phyloP scores from a whole-genome alignment of 1,284 basidiomycete genomes.

The Heterobasidion parviporum region DNA sequence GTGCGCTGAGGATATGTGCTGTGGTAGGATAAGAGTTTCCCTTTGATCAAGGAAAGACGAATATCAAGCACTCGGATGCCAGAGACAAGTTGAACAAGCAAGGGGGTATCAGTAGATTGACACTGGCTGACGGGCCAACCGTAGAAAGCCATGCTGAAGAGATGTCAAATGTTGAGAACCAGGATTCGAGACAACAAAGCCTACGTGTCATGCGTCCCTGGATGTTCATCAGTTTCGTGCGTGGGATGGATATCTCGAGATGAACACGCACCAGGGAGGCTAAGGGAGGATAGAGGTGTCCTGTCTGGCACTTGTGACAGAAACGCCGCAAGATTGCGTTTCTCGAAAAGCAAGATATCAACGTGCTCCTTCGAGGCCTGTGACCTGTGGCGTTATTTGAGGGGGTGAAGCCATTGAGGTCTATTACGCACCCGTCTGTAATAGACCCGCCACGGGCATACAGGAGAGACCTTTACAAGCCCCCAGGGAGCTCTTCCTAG shows the following conservation, averaged over 20 bases:
- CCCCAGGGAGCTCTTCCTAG: conserved; percentile 28
- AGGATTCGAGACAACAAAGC: conserved; percentile 14
- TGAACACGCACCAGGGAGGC: conserved; percentile 55
- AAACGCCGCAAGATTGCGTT: conserved; percentile 50
- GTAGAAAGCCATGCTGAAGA: conserved; percentile 62
- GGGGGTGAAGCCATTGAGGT: no score
- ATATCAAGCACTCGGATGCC: conserved; percentile 80
- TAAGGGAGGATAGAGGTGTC: conserved; percentile 57
- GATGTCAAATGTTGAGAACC: background rate
- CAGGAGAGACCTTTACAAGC: conserved; percentile 27
- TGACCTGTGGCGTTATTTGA: background rate
- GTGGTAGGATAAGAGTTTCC: conserved; percentile 69
- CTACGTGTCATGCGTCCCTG: conserved; percentile 69
- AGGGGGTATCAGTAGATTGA: conserved; percentile 45
- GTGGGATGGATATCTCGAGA: conserved; percentile 4
- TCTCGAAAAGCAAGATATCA: conserved; percentile 45
- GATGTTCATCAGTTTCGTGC: conserved; percentile 14
- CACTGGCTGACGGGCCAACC: conserved; percentile 78
- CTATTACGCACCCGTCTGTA: conserved; percentile 35
- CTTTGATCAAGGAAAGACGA: conserved; percentile 62
- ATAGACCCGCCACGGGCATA: conserved; percentile 52
- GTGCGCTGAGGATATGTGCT: conserved; percentile 65
- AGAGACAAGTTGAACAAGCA: conserved; percentile 48
- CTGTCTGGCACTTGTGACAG: conserved; percentile 60
- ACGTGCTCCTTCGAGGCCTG: conserved; percentile 24